A percentile compares a stretch with the other conserved stretches of the same genome.
Conservation (phyloP, 2,329 filamentous ascomycete genomes). For the Penicillium palitans region DNA sequence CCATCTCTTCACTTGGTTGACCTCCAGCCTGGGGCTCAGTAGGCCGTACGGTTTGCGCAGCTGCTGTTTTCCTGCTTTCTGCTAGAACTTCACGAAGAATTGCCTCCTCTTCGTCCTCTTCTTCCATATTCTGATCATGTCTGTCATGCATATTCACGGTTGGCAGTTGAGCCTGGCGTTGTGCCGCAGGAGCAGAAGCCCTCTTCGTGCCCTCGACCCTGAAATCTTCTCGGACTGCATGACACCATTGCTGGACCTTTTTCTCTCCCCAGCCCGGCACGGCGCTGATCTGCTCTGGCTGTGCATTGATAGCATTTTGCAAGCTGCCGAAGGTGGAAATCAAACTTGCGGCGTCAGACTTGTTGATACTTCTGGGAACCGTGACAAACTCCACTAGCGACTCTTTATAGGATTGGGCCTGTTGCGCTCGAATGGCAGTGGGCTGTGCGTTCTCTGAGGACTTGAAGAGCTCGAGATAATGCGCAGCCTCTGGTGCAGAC, state of each 20-base stretch:
- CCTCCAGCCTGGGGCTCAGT: background rate
- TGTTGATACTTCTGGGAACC: constrained; percentile 84
- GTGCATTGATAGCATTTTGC: constrained; percentile 80
- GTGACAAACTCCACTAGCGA: constrained; percentile 91
- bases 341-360: constrained; percentile 86
- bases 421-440: constrained; percentile 79
- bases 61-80: constrained; percentile 25
- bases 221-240: constrained; percentile 81
- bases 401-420: constrained; percentile 80
- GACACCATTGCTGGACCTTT: constrained; percentile 86
- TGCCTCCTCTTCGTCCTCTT: constrained; percentile 50
- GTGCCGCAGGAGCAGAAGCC: constrained; percentile 40
- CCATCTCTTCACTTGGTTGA: constrained; percentile 41
- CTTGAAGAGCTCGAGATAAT: constrained; percentile 94
- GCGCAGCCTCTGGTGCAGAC: constrained; percentile 88
- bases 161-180: constrained; percentile 26
- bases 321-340: constrained; percentile 92
- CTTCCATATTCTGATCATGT: constrained; percentile 8
- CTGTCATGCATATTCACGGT: constrained; percentile 9
- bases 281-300: constrained; percentile 77
- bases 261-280: constrained; percentile 94
- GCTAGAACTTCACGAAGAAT: constrained; percentile 38
- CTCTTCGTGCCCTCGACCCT: constrained; percentile 70
- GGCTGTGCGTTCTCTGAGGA: constrained; percentile 84
- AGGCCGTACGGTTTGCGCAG: constrained; percentile 4